Percentiles rank a stretch among this genome's conserved stretches.
These are phyloP conservation scores for Podaxis sp. DNA, from an alignment of 768 basidiomycete species.

Conservation along the genomic window DNA sequence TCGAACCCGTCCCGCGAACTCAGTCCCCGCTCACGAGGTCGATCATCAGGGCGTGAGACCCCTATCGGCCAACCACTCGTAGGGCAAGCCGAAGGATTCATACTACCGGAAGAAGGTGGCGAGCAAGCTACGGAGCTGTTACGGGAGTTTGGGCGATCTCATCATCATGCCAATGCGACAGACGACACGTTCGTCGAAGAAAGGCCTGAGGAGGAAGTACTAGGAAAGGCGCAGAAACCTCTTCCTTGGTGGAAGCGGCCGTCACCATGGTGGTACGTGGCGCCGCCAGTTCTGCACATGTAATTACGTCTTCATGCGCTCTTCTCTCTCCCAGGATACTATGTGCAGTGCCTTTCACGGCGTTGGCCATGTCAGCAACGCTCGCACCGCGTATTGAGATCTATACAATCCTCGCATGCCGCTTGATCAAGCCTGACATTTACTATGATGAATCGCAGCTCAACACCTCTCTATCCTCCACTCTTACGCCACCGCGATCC, in stretches of 20 bases:
- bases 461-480: neutral
- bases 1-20: neutral
- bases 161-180: constrained; percentile 23
- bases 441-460: constrained; percentile 17
- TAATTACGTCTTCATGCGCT: constrained; percentile 2
- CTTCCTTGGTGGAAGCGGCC: constrained; percentile 76
- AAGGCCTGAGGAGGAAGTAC: constrained; percentile 22
- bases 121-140: constrained; percentile 44
- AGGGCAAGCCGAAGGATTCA: constrained; percentile 29
- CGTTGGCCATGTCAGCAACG: constrained; percentile 51
- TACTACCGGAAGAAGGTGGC: constrained; percentile 40
- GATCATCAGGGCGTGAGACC: neutral
- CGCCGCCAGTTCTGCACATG: neutral
- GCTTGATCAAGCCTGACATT: constrained; percentile 59
- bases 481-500: neutral
- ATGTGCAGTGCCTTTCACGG: constrained; percentile 44
- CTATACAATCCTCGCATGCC: constrained; percentile 70
- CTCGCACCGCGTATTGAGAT: constrained; percentile 71
- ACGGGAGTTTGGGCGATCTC: constrained; percentile 38
- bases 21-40: neutral
- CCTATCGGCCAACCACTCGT: constrained; percentile 20
- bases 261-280: constrained; percentile 64
- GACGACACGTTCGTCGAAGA: constrained; percentile 17
- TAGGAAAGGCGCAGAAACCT: constrained; percentile 18
- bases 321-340: constrained; percentile 49